These are phyloP conservation scores for Bassia scoparia DNA, from an alignment of 148 eudicot genomes.

Conservation along the genomic window DNA sequence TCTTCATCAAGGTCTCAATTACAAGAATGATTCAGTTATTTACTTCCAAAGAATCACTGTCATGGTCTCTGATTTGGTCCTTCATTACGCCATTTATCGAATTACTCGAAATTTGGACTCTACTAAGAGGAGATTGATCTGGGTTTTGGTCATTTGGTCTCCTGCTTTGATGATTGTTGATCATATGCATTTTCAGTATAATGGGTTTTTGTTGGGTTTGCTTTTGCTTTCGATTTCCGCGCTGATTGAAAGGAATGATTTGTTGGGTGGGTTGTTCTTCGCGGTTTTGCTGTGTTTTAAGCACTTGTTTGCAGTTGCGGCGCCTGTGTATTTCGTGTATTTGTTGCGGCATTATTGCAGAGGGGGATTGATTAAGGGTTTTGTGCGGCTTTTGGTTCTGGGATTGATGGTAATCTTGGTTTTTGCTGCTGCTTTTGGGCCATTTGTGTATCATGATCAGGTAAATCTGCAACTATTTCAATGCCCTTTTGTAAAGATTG, in stretches of 20 bases:
- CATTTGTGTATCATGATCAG: slow-evolving; percentile 78
- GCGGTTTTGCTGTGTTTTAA: slow-evolving; percentile 80
- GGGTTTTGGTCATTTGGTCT: slow-evolving; percentile 72
- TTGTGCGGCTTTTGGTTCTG: slow-evolving; percentile 56
- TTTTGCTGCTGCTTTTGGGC: slow-evolving; percentile 82
- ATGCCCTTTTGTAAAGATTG: background rate
- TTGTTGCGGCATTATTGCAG: slow-evolving; percentile 78
- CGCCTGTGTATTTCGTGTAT: slow-evolving; percentile 92
- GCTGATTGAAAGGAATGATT: slow-evolving; percentile 68
- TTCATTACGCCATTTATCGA: slow-evolving; percentile 44
- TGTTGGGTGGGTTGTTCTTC: slow-evolving; percentile 80
- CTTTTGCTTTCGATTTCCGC: slow-evolving; percentile 61
- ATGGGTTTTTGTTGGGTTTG: slow-evolving; percentile 79
- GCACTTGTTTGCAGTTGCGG: slow-evolving; percentile 94
- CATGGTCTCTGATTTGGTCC: slow-evolving; percentile 42
- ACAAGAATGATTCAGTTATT: slow-evolving; percentile 32
- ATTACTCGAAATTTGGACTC: slow-evolving; percentile 33
- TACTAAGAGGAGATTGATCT: slow-evolving; percentile 44
- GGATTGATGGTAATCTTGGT: slow-evolving; percentile 57
- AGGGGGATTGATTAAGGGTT: slow-evolving; percentile 69
- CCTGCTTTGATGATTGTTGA: slow-evolving; percentile 85
- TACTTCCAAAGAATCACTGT: slow-evolving; percentile 65
- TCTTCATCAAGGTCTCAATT: slow-evolving; percentile 56
- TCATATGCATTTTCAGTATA: slow-evolving; percentile 94
- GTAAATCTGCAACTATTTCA: slow-evolving; percentile 29